Percentiles rank a stretch among this genome's conserved stretches.
These are phyloP conservation scores for Linaria vulgaris DNA, from an alignment of 257 asterid genomes.

Conservation along the genomic window DNA sequence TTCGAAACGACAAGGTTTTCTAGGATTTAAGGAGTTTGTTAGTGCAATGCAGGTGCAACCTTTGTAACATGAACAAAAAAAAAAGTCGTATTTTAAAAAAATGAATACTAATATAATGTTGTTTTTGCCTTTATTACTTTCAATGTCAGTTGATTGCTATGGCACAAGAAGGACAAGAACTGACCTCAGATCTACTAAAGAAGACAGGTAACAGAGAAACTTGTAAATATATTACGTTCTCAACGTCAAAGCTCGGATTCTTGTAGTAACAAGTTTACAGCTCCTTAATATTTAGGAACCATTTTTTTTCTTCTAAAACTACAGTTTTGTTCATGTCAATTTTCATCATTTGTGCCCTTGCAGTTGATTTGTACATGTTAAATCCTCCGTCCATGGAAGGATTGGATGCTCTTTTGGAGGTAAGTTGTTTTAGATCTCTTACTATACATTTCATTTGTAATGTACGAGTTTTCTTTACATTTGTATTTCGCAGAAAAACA, in stretches of 20 bases:
- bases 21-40: slow-evolving; percentile 75
- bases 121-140: slow-evolving; percentile 5
- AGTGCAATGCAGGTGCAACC: slow-evolving; percentile 89
- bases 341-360: slow-evolving; percentile 22
- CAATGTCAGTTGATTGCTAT: slow-evolving; percentile 62
- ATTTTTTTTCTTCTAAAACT: slow-evolving; percentile 3
- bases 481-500: slow-evolving; percentile 39
- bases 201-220: slow-evolving; percentile 49
- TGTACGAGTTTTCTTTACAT: slow-evolving; percentile 13
- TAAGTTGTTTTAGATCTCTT: slow-evolving; percentile 39
- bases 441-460: not conserved
- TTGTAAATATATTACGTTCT: slow-evolving; percentile 3
- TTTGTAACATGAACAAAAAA: not conserved
- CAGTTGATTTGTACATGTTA: slow-evolving; percentile 51
- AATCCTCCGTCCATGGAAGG: slow-evolving; percentile 82
- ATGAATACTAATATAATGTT: not conserved
- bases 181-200: slow-evolving; percentile 52
- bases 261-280: not conserved
- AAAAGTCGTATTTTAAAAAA: not conserved
- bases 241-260: not conserved
- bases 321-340: slow-evolving; percentile 3
- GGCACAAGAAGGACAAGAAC: slow-evolving; percentile 80
- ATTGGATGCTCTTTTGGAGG: slow-evolving; percentile 54
- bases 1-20: slow-evolving; percentile 80
- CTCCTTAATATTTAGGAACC: not conserved